Evolutionary conservation across 192 early-diverging fungal genomes (phyloP), one percentile per base, ranked within the genome.

Genomic region (Coemansia javaensis): DNA sequence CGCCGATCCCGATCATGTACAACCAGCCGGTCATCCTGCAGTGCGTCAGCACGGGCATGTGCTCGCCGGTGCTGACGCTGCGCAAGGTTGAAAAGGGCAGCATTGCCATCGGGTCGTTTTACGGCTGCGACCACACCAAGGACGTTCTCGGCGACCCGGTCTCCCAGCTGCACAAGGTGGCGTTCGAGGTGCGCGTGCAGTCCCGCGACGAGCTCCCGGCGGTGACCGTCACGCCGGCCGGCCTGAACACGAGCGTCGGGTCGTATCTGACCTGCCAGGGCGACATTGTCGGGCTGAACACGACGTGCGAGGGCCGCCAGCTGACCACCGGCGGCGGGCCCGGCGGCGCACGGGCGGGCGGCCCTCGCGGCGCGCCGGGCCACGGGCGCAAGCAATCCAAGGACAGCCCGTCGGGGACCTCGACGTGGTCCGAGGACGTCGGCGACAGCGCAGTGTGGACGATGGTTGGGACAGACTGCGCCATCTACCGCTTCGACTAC

Each of bases 361-460:
- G 23, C 23, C 27, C 34, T 8, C 44, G 53, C 14, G 50, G 48
- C 9, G 53, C 63, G 50, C 58, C 52, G 11, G 54, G 35, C 32
- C 48, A 60, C 18, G 38, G 52, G 9, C 74, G 62, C 55, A 55
- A 59, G 46, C 61, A 65, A 39, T 22, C 61, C 11, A 68, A 67
- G 38, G 62, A 76, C 21, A 31, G 52, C 7, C 47, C 56, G 9
- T 64, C 66, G n/a, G 62, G 75, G 7, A 77, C 59, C 30, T 59
- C 85, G 9, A 66, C 81, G 35, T 85, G 83, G 83, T 76, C 77
- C 16, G 89, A 91, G 44, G 86, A 89, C 64, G 86, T 90, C 4
- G 85, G 82, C n/a, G 91, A 95, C 74, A 77, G 78, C 15, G 88
- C 90, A 2, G 86, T 95, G 14, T 95, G 92, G 92, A 95, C 92